These are phyloP conservation scores for Apiospora pterosperma DNA, from an alignment of 2,329 filamentous ascomycete genomes.

Conservation along the genomic window DNA sequence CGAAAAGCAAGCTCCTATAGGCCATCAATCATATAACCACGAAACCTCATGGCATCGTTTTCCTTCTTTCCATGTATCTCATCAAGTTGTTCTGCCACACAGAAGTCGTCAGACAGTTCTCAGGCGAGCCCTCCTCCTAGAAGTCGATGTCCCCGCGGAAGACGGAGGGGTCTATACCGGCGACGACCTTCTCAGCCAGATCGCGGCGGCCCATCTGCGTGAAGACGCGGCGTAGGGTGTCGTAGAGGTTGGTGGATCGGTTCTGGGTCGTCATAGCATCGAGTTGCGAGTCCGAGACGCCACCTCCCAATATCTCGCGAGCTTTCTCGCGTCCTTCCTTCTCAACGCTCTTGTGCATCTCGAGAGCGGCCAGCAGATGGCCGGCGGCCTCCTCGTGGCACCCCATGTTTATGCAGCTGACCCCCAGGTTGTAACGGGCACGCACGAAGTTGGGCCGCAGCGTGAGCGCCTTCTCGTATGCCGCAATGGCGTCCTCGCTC, in stretches of 20 bases:
- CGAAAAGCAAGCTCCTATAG: not conserved
- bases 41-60: not conserved
- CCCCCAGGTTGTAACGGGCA: slow-evolving; percentile 93
- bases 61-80: not conserved
- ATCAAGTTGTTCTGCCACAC: not conserved
- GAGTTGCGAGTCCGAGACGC: slow-evolving; percentile 64
- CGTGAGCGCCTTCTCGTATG: slow-evolving; percentile 88
- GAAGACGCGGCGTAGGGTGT: slow-evolving; percentile 92
- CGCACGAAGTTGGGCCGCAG: slow-evolving; percentile 95
- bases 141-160: slow-evolving; percentile 94
- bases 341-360: slow-evolving; percentile 95
- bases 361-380: slow-evolving; percentile 85
- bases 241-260: slow-evolving; percentile 93
- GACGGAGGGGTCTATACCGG: slow-evolving; percentile 84
- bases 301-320: slow-evolving; percentile 70
- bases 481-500: slow-evolving; percentile 92
- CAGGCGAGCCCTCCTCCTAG: slow-evolving; percentile 22
- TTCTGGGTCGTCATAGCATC: slow-evolving; percentile 92
- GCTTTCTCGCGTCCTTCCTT: slow-evolving; percentile 79
- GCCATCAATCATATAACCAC: not conserved
- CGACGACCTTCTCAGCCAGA: slow-evolving; percentile 80
- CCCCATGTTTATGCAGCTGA: slow-evolving; percentile 95
- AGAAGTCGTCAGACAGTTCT: not conserved
- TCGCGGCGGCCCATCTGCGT: slow-evolving; percentile 91
- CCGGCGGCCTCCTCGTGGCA: slow-evolving; percentile 91